Evolutionary conservation across 805 yeast species (phyloP).

Genomic region (Cyberlindnera saturnus): DNA sequence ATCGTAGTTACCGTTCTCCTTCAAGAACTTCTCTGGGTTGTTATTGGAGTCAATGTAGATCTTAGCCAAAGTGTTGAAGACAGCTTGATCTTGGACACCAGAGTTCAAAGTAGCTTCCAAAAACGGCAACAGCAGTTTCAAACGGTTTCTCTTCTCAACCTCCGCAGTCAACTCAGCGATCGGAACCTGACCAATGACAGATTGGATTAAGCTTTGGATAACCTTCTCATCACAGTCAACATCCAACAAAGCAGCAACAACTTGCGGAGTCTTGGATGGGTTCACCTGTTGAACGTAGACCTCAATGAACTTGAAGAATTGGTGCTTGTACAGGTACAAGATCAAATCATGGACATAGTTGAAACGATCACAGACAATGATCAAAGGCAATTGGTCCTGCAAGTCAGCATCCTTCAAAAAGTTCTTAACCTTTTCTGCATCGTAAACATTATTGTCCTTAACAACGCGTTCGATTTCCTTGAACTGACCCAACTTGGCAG

Average conservation of each 20-base stretch:
- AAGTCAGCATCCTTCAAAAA: conserved; percentile 90
- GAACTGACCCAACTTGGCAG: conserved; percentile 82
- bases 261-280: conserved; percentile 94
- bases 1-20: conserved; percentile 85
- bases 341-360: conserved; percentile 90
- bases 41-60: conserved; percentile 97
- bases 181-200: conserved; percentile 94
- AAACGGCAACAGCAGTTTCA: conserved; percentile 87
- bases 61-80: conserved; percentile 92
- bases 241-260: conserved; percentile 90
- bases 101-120: conserved; percentile 80
- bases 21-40: conserved; percentile 93
- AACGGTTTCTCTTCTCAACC: conserved; percentile 94
- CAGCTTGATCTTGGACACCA: conserved; percentile 85
- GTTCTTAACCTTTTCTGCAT: conserved; percentile 96
- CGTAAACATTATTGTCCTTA: conserved; percentile 88
- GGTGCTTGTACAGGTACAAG: conserved; percentile 89
- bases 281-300: conserved; percentile 97
- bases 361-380: conserved; percentile 92
- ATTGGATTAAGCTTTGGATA: conserved; percentile 70
- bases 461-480: conserved; percentile 95
- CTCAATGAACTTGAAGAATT: conserved; percentile 93
- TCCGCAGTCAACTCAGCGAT: conserved; percentile 82
- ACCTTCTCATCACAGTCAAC: conserved; percentile 94
- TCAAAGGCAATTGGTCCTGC: conserved; percentile 93